Base-by-base conservation (phyloP, 2,329 filamentous ascomycete species). In the Ceratocystis destructans region DNA sequence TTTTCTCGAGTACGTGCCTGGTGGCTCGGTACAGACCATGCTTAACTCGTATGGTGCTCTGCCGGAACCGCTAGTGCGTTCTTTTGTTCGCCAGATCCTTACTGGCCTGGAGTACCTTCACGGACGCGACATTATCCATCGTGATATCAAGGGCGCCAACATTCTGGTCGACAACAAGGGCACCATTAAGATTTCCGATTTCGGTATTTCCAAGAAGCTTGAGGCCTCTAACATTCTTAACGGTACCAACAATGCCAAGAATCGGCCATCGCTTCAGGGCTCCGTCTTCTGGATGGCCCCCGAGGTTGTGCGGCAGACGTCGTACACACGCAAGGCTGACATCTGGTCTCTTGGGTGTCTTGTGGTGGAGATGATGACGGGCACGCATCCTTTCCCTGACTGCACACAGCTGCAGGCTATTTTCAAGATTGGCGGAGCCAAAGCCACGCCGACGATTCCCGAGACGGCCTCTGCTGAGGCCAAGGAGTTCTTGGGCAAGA, bases 241-340 rank as follows among this genome's bases (percentile, higher is more conserved):
- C 73, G 87, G 80, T 71, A 87, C 79, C 73, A 83, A 81, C 72
- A 86, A 85, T 76, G 85, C 82, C 75, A 86, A 85, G 74, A 81
- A 88, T 72, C 80, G 85, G 4, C 85, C 86, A 2, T 97, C 93
- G 1, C 83, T 99, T 2, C 94, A 99, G 75, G 94, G 94, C 15
- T 96, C 91, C 31, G 94, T 99, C 64, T 99, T 96, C 78, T 99
- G 94, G 94, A 99, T 99, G 94, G 94, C 94, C 0, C 94, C 94
- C 7, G 94, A 99, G 78, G 94, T 99, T 22, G 94, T 99, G 69
- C 94, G 94, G 73, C 94, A 97, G 77, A 97, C 93, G 2, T 92
- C 91, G 5, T 96, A 99, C 77, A 97, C 93, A 4, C 90, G 93
- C 77, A 97, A 97, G 78, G 94, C 94, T 15, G 94, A 99, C 73